Evolutionary conservation across 257 asterid genomes (phyloP), one percentile per base, ranked within the genome.

Genomic region (Parsonsia alboflavescens): DNA sequence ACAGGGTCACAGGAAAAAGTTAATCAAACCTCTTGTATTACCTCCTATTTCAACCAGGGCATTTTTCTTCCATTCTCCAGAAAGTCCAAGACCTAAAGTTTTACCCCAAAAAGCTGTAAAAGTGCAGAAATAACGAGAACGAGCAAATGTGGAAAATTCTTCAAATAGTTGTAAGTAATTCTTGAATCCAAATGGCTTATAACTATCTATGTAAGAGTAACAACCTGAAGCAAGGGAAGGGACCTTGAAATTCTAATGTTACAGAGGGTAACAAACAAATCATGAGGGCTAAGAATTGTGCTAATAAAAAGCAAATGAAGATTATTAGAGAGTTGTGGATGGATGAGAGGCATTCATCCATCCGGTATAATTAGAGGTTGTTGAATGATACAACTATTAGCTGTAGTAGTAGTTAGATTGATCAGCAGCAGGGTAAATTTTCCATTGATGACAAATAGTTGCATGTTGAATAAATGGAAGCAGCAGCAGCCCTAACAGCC

Each of bases 401-500:
- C 69, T 54, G 65, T 24, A 41, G 53, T 24, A 41, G 53, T 3
- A 33, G 39, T 72, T 48, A 71, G 77, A 54, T 24, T 22, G 77
- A 73, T 79, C 80, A 84, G 86, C 81, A 82, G 67, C 83, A 85
- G 36, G 91, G 86, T 26, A 36, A 70, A 65, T 89, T 89, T 72
- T 86, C 86, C 81, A 61, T 86, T 9, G 97, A 89, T 21, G 82
- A 74, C 79, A 90, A 73, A 84, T 82, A 90, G 81, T 89, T 91
- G 96, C 97, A 91, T 0, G 97, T 93, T 5, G 98, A 90, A 81
- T 93, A 93, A 77, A 93, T 87, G 57, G 98, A 90, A 76, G 97
- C 98, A 58, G 98, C 98, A 21, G 97, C 97, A 36, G 97, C 97
- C 73, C 86, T 81, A 59, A 90, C 83, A 12, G 93, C 94, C 72